phyloP scores from a whole-genome alignment of 2,329 filamentous ascomycete species.

The Penicillium sp. region DNA sequence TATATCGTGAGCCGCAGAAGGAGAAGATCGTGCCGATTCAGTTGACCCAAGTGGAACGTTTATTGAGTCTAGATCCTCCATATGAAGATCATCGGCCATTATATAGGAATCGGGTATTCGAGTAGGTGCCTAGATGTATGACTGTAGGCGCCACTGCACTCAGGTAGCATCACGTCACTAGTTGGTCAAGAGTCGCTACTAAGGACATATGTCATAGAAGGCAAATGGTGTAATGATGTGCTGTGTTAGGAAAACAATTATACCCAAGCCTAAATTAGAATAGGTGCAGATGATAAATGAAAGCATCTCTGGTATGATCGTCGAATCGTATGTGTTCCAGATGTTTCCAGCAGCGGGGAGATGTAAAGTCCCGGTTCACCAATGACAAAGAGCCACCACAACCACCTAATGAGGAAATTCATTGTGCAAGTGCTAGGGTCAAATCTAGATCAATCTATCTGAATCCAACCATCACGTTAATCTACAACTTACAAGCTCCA shows the following conservation, averaged over 20 bases:
- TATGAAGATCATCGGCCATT: background rate
- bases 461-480: background rate
- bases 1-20: background rate
- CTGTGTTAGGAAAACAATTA: background rate
- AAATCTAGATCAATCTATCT: background rate
- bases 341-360: conserved; percentile 22
- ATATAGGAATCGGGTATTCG: background rate
- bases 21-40: background rate
- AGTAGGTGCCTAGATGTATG: background rate
- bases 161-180: conserved; percentile 6
- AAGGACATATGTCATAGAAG: background rate
- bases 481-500: background rate
- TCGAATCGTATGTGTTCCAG: conserved; percentile 19
- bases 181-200: background rate
- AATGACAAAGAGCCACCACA: background rate
- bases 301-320: conserved; percentile 1
- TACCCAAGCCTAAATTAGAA: background rate
- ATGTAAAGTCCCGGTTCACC: conserved; percentile 8
- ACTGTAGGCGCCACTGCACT: background rate
- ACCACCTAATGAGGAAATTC: background rate
- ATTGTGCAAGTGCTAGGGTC: background rate
- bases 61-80: background rate
- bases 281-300: background rate
- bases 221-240: background rate
- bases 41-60: background rate